Conservation (phyloP, 345 rosid genomes). For the Lagerstroemia speciosa region DNA sequence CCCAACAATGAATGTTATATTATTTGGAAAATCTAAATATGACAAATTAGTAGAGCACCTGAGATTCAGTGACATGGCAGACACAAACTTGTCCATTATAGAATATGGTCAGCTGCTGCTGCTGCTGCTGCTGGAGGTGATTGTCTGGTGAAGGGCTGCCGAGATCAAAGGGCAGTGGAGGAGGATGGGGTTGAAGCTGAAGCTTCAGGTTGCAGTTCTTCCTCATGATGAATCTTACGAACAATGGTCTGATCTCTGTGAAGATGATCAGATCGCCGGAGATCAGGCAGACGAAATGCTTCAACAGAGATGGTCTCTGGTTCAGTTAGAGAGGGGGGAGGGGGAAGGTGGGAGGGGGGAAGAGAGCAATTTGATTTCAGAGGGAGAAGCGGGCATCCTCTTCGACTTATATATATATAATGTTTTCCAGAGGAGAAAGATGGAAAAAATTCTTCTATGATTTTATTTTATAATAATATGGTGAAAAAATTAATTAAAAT, state of each 20-base stretch:
- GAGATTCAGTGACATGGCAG: slow-evolving; percentile 36
- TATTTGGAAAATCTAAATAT: not conserved
- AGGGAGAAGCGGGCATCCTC: too few relatives aligned
- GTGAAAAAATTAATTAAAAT: too few relatives aligned
- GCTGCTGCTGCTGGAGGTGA: slow-evolving; percentile 10
- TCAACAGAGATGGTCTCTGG: too few relatives aligned
- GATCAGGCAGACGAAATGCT: too few relatives aligned
- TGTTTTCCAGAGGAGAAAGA: too few relatives aligned
- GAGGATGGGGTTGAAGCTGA: slow-evolving; percentile 25
- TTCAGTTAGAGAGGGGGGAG: too few relatives aligned
- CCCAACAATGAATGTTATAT: not conserved
- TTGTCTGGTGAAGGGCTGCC: not conserved
- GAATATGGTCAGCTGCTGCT: slow-evolving; percentile 36
- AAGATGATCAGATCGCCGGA: not conserved
- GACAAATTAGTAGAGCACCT: slow-evolving; percentile 17
- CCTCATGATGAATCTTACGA: slow-evolving; percentile 20
- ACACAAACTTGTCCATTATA: slow-evolving; percentile 38
- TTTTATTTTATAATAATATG: too few relatives aligned
- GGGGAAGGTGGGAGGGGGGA: too few relatives aligned
- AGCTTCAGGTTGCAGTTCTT: slow-evolving; percentile 42
- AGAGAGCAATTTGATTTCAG: too few relatives aligned
- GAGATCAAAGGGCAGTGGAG: slow-evolving; percentile 2
- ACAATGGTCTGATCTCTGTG: not conserved
- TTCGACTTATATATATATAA: too few relatives aligned
- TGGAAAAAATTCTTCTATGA: too few relatives aligned